A percentile compares a stretch with the other conserved stretches of the same genome.
Evolutionary conservation across 768 basidiomycete genomes (phyloP).

Genomic region (Agaricus sinodeliciosus): DNA sequence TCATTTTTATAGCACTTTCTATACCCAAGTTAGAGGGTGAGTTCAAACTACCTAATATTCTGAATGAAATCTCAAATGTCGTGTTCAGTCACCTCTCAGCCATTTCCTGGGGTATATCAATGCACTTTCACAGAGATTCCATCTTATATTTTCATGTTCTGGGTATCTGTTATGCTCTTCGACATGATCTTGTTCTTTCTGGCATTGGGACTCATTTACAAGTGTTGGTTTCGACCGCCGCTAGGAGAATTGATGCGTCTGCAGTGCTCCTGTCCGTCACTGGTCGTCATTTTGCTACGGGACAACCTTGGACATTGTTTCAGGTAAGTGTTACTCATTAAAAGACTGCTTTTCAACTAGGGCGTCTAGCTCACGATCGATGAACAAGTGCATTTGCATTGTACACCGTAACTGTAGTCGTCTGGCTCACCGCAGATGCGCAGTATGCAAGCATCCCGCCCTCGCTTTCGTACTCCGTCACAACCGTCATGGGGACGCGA

Average conservation of each 20-base stretch:
- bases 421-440: constrained; percentile 20
- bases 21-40: constrained; percentile 16
- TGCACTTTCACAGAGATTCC: constrained; percentile 13
- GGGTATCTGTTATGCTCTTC: constrained; percentile 24
- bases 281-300: constrained; percentile 19
- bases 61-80: neutral
- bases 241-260: neutral
- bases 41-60: neutral
- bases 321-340: constrained; percentile 13
- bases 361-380: neutral
- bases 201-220: constrained; percentile 16
- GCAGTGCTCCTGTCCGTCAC: constrained; percentile 10
- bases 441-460: constrained; percentile 20
- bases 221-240: neutral
- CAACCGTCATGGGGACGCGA: constrained; percentile 21
- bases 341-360: neutral
- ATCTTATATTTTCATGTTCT: constrained; percentile 17
- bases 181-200: constrained; percentile 22
- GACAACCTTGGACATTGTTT: constrained; percentile 23
- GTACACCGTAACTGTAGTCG: constrained; percentile 18
- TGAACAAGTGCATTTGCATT: constrained; percentile 16
- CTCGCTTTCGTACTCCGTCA: constrained; percentile 17
- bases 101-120: constrained; percentile 8
- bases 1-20: constrained; percentile 13
- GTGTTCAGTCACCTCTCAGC: constrained; percentile 3